These are phyloP conservation scores for Wickerhamomyces sp. DNA, from an alignment of 1,139 yeast genomes.

Conservation along the genomic window DNA sequence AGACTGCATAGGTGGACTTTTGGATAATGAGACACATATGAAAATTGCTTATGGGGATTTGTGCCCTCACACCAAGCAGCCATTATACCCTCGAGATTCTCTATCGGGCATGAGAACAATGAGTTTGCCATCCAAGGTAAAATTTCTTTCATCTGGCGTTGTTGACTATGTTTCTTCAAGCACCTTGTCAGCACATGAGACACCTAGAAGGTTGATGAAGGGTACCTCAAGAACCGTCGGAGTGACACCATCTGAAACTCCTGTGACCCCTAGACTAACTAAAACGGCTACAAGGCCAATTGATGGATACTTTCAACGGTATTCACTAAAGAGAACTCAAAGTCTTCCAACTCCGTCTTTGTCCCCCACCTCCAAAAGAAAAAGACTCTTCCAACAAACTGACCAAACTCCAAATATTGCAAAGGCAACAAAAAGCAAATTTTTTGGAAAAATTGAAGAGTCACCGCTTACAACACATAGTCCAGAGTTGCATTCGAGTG, in stretches of 20 bases:
- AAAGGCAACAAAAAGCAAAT: constrained; percentile 11
- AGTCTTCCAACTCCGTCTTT: constrained; percentile 5
- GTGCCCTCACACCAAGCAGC: constrained; percentile 57
- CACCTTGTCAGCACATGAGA: too few relatives aligned
- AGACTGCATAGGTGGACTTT: constrained; percentile 58
- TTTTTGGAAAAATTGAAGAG: constrained; percentile 25
- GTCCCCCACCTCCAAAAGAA: constrained; percentile 22
- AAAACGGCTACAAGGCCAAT: too few relatives aligned
- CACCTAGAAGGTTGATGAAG: too few relatives aligned
- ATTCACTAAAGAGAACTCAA: too few relatives aligned
- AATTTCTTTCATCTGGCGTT: too few relatives aligned
- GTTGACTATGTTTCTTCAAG: too few relatives aligned
- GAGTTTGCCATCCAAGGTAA: too few relatives aligned
- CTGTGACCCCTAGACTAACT: too few relatives aligned
- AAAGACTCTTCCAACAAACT: constrained; percentile 7
- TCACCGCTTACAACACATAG: not conserved
- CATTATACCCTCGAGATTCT: constrained; percentile 35
- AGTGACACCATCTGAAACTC: too few relatives aligned
- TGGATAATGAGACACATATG: constrained; percentile 42
- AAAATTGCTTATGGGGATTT: constrained; percentile 60
- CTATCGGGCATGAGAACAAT: too few relatives aligned
- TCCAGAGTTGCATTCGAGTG: constrained; percentile 16
- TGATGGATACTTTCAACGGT: too few relatives aligned
- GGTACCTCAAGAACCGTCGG: too few relatives aligned
- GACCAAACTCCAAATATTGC: constrained; percentile 3